A percentile compares a stretch with the other conserved stretches of the same genome.
Evolutionary conservation across 2,329 filamentous ascomycete genomes (phyloP).

Genomic region (Botryotinia globosa): DNA sequence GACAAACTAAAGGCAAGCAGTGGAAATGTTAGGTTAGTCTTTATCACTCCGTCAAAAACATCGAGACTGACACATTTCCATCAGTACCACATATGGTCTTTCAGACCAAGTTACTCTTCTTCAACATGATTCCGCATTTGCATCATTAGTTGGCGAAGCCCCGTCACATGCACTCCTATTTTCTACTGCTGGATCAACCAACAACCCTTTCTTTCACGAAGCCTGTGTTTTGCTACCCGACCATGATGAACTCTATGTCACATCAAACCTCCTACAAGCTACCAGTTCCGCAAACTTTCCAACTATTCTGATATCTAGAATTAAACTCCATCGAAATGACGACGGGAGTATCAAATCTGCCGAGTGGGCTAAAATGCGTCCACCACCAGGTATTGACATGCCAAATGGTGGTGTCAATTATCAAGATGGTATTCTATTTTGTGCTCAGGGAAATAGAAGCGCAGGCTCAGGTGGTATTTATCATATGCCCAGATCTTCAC

Average conservation of each 20-base stretch:
- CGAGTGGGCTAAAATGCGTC: conserved; percentile 37
- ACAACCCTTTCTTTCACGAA: conserved; percentile 47
- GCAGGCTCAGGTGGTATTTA: conserved; percentile 25
- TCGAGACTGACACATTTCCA: conserved; percentile 19
- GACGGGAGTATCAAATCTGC: conserved; percentile 36
- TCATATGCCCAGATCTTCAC: conserved; percentile 26
- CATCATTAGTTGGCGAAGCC: conserved; percentile 37
- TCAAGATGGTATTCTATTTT: conserved; percentile 31
- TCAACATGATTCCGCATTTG: conserved; percentile 42
- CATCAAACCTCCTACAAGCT: conserved; percentile 45
- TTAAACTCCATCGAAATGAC: conserved; percentile 39
- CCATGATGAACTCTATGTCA: conserved; percentile 46
- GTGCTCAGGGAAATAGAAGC: conserved; percentile 27
- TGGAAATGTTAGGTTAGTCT: neutral
- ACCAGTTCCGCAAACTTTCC: conserved; percentile 42
- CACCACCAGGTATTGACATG: conserved; percentile 42
- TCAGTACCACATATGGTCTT: conserved; percentile 25
- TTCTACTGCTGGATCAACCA: conserved; percentile 42
- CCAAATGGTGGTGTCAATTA: conserved; percentile 31
- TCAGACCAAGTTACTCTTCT: conserved; percentile 39
- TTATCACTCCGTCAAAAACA: neutral
- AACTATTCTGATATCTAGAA: conserved; percentile 46
- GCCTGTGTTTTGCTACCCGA: conserved; percentile 45
- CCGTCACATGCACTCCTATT: conserved; percentile 44
- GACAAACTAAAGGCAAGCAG: conserved; percentile 13